Evolutionary conservation across 2,329 filamentous ascomycete genomes (phyloP).

Genomic region (Aureobasidium sp.): DNA sequence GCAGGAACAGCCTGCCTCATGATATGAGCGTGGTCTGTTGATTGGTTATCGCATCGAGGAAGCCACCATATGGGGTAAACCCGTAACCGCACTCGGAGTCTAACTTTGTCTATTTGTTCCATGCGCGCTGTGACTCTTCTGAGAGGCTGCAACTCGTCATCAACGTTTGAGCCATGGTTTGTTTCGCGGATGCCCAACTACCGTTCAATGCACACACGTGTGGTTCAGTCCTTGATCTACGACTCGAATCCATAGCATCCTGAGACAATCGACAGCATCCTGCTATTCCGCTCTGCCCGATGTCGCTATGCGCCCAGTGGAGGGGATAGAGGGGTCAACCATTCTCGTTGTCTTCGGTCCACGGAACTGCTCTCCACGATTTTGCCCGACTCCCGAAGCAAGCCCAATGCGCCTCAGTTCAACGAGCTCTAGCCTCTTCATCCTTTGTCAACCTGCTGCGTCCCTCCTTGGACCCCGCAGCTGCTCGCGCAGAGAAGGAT

Average conservation of each 20-base stretch:
- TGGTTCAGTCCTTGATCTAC: background rate
- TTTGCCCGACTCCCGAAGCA: background rate
- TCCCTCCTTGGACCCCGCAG: conserved; percentile 3
- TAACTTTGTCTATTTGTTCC: background rate
- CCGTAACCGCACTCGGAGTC: conserved; percentile 4
- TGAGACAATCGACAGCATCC: background rate
- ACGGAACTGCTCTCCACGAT: background rate
- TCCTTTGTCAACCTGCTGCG: background rate
- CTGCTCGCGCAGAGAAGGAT: conserved; percentile 6
- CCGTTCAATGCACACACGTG: background rate
- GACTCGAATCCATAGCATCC: background rate
- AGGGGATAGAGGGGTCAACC: background rate
- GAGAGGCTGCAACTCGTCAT: conserved; percentile 6
- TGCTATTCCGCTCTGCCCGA: background rate
- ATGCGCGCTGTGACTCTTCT: background rate
- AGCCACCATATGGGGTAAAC: background rate
- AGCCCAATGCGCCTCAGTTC: background rate
- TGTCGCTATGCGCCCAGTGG: background rate
- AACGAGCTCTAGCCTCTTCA: conserved; percentile 2
- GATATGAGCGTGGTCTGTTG: conserved; percentile 7
- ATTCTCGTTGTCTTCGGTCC: background rate
- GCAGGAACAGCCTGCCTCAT: background rate
- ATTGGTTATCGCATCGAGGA: conserved; percentile 4
- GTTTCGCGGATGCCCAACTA: background rate
- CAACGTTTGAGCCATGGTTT: background rate